Evolutionary conservation across 768 basidiomycete species (phyloP).

Genomic region (Suillus subluteus): DNA sequence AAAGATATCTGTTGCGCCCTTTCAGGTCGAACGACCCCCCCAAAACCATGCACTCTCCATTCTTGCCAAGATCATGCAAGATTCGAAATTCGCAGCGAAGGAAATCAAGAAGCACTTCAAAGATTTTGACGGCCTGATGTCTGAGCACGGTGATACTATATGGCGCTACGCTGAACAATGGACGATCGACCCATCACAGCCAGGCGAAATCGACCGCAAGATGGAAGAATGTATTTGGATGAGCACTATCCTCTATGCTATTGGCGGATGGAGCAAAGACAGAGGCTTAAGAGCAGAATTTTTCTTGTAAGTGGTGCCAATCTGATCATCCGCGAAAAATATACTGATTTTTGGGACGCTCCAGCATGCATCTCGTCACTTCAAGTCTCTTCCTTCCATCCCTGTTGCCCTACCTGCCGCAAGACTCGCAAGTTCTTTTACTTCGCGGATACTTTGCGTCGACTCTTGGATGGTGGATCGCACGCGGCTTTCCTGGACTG

Average conservation of each 20-base stretch:
- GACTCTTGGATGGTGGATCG: slow-evolving; percentile 32
- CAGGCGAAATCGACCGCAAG: slow-evolving; percentile 50
- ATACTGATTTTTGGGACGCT: background rate
- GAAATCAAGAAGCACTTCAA: slow-evolving; percentile 21
- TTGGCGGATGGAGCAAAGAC: slow-evolving; percentile 57
- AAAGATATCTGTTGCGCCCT: background rate
- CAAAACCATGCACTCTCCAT: slow-evolving; percentile 47
- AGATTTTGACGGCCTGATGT: slow-evolving; percentile 19
- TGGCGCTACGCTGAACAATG: slow-evolving; percentile 40
- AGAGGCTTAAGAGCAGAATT: slow-evolving; percentile 49
- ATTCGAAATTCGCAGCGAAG: slow-evolving; percentile 35
- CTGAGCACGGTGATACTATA: slow-evolving; percentile 8
- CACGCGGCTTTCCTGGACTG: slow-evolving; percentile 32
- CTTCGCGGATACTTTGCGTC: slow-evolving; percentile 33
- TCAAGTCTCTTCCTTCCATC: slow-evolving; percentile 35
- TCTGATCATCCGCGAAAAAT: background rate
- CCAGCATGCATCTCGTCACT: slow-evolving; percentile 35
- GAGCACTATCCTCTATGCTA: slow-evolving; percentile 56
- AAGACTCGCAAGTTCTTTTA: slow-evolving; percentile 27
- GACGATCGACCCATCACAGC: slow-evolving; percentile 40
- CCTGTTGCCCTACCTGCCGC: slow-evolving; percentile 21
- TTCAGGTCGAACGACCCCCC: slow-evolving; percentile 6
- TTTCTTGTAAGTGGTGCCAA: slow-evolving; percentile 45
- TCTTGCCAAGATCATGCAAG: slow-evolving; percentile 53
- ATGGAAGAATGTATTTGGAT: slow-evolving; percentile 67